These are phyloP conservation scores for Cordia subcordata DNA, from an alignment of 257 asterid species.

Conservation along the genomic window DNA sequence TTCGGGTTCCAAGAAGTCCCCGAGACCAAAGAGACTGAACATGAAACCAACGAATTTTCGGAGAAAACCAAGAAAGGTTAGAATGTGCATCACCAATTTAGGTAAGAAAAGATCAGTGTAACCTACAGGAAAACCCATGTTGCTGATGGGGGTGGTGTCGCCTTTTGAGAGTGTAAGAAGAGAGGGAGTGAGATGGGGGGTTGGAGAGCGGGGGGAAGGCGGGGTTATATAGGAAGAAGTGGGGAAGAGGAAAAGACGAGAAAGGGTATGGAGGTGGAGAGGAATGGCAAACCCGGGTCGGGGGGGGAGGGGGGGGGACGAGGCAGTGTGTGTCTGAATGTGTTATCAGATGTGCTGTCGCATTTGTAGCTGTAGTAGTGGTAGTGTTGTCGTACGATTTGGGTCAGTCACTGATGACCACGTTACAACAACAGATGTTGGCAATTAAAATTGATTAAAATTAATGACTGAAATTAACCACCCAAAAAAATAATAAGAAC, in stretches of 20 bases:
- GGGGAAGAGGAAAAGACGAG: conserved; percentile 23
- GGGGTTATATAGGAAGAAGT: conserved; percentile 24
- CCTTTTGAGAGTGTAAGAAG: conserved; percentile 6
- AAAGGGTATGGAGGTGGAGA: conserved; percentile 11
- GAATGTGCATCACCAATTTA: conserved; percentile 45
- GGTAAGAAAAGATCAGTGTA: conserved; percentile 73
- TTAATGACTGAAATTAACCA: no score
- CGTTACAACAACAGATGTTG: conserved; percentile 2
- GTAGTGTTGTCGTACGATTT: conserved; percentile 22
- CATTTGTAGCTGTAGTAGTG: conserved; percentile 18
- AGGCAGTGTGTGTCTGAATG: conserved; percentile 27
- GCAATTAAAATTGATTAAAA: no score
- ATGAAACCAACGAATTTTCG: conserved; percentile 34
- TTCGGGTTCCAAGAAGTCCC: conserved; percentile 50
- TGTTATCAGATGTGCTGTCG: conserved; percentile 11
- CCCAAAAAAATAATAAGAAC: no score
- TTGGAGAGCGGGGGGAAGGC: conserved; percentile 1
- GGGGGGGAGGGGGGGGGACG: conserved; percentile 12
- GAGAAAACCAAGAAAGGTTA: conserved; percentile 49
- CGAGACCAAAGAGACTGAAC: conserved; percentile 47
- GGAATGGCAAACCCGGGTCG: neutral
- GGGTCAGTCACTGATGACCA: conserved; percentile 7
- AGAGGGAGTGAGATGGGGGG: conserved; percentile 4
- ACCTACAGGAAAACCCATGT: conserved; percentile 92
- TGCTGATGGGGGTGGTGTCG: neutral